Base-by-base conservation (phyloP, 1,284 basidiomycete genomes). In the Tausonia pullulans region DNA sequence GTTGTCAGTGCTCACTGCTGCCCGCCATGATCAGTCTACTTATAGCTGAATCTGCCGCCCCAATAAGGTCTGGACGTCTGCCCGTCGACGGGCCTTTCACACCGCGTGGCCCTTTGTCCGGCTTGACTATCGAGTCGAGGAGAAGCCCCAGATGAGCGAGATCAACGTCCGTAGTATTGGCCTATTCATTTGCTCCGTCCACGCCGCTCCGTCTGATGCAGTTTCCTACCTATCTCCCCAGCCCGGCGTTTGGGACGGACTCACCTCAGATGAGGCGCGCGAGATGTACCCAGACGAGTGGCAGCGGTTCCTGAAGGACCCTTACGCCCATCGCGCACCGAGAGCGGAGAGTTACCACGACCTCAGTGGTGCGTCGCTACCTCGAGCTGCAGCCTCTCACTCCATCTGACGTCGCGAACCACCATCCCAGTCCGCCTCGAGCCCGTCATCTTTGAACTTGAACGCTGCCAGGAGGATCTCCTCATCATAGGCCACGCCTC, bases 91-190 rank as follows among this genome's bases (percentile, higher is more conserved):
- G 58, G 90, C 94, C 5, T 87, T 95, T 70, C 93, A 97, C 74
- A 96, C 93, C 0, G 92, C 93, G 1, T 94, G 91, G 86, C 95
- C 95, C 0, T 96, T 98, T 77, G 81, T 92, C 60, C 82, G 81
- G 65, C 70, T 78, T 0, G 80, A 80, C 1, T 82, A 80, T 73
- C 92, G 91, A 73, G 90, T 98, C 27, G 83, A 92, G 55, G 92
- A 98, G 77, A 93, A 94, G 71, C 84, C 88, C 0, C 94, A 95
- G 75, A 95, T 98, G 89, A 82, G 86, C 65, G 94, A 99, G 79
- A 95, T 99, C 74, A 98, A 99, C 95, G 54, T 81, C 73, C 56
- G 78, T 79, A 52, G 39, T 41, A 13, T 27, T 44, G 50, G n/a
- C 45, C 55, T 45, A 45, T 41, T 50, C 3, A 13, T 11, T 50